A percentile compares a stretch with the other conserved stretches of the same genome.
Evolutionary conservation across 2,329 filamentous ascomycete species (phyloP).

Genomic region (Neoscytalidium dimidiatum): DNA sequence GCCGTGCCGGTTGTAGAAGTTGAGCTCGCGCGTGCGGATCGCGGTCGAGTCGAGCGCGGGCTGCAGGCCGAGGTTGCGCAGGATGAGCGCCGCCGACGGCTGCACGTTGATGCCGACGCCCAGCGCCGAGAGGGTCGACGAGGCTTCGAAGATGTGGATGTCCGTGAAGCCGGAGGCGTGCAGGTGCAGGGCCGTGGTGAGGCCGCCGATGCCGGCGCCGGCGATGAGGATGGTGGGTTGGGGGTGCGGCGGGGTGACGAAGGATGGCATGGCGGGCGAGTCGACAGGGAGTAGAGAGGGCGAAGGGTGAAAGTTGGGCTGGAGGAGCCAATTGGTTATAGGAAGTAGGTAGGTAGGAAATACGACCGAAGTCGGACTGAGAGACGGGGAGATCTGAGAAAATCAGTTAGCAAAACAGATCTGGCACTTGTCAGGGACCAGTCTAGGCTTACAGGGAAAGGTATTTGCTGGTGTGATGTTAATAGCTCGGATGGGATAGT

Average conservation of each 20-base stretch:
- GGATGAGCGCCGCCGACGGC: conserved; percentile 47
- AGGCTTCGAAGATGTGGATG: conserved; percentile 47
- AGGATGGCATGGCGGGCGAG: background rate
- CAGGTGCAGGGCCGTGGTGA: conserved; percentile 65
- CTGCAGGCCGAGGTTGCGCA: conserved; percentile 47
- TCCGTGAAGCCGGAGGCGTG: conserved; percentile 33
- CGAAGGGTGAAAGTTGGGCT: background rate
- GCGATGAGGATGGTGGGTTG: conserved; percentile 53
- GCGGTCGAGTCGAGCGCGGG: conserved; percentile 43
- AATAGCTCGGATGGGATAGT: background rate
- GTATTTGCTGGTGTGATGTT: background rate
- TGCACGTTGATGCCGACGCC: conserved; percentile 52
- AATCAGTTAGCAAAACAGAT: background rate
- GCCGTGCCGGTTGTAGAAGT: conserved; percentile 49
- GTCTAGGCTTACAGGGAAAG: background rate
- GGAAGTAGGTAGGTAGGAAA: no score
- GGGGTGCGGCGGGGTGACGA: background rate
- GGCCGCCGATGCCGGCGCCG: conserved; percentile 67
- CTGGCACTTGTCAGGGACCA: background rate
- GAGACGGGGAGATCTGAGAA: background rate
- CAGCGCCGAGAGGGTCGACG: conserved; percentile 43
- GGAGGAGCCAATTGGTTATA: background rate
- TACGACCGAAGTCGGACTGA: background rate
- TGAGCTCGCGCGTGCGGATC: conserved; percentile 46
- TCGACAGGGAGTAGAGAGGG: background rate